Percentiles rank a stretch among this genome's conserved stretches.
Evolutionary conservation across 768 basidiomycete species (phyloP).

Genomic region (Chalciporus piperatus): DNA sequence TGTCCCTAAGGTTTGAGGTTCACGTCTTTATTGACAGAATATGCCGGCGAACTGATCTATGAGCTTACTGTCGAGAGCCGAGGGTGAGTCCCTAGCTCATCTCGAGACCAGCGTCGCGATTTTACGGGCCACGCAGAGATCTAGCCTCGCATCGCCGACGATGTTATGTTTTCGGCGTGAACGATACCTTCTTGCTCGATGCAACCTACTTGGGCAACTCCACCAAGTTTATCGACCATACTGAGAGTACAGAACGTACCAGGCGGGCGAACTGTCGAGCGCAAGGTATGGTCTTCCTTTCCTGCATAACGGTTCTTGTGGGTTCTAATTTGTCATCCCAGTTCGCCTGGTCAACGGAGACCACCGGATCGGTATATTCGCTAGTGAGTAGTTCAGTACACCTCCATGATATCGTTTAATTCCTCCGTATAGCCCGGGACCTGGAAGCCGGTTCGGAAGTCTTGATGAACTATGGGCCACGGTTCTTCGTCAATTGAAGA

Average conservation of each 20-base stretch:
- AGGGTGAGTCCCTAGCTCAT: conserved; percentile 38
- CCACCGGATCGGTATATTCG: conserved; percentile 61
- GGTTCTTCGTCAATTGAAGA: conserved; percentile 37
- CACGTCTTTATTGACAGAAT: conserved; percentile 43
- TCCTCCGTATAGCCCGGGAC: conserved; percentile 31
- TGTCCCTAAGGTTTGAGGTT: background rate
- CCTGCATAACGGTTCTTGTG: background rate
- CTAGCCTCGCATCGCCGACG: conserved; percentile 48
- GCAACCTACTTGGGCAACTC: conserved; percentile 54
- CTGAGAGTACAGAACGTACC: conserved; percentile 13
- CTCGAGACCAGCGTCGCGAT: background rate
- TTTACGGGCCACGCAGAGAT: conserved; percentile 30
- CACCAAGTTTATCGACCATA: conserved; percentile 70
- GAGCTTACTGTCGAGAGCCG: conserved; percentile 48
- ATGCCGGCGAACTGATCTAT: conserved; percentile 59
- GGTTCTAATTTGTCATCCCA: conserved; percentile 19
- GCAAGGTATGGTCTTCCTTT: conserved; percentile 33
- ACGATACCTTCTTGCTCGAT: conserved; percentile 49
- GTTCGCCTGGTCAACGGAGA: conserved; percentile 64
- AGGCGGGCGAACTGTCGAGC: conserved; percentile 43
- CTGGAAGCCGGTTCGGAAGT: conserved; percentile 48
- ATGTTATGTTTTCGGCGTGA: conserved; percentile 62
- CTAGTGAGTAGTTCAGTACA: conserved; percentile 9
- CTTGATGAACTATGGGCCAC: conserved; percentile 55
- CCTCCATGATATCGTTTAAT: background rate